Percentiles rank a stretch among this genome's conserved stretches.
Conservation (phyloP, 1,139 yeast species). For the Suhomyces choctaworum region DNA sequence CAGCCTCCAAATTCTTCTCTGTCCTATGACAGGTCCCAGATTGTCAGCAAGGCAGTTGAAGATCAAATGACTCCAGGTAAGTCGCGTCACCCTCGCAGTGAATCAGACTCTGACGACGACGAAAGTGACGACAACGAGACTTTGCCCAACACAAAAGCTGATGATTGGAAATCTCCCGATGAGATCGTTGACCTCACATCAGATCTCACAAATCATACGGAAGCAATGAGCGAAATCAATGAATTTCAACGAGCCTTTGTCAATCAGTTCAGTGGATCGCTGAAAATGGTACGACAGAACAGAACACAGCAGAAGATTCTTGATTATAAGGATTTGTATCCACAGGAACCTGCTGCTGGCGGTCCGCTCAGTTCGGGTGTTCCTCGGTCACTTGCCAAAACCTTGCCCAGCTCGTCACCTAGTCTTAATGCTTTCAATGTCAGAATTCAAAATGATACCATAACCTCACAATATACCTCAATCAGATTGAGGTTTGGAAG, state of each 20-base stretch:
- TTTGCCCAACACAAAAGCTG: too few relatives aligned
- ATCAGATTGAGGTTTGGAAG: slow-evolving; percentile 40
- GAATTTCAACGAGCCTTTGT: slow-evolving; percentile 36
- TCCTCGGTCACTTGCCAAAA: too few relatives aligned
- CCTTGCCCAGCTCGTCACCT: slow-evolving; percentile 1
- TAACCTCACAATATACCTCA: slow-evolving; percentile 38
- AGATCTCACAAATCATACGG: slow-evolving; percentile 15
- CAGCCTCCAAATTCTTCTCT: too few relatives aligned
- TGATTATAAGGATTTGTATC: slow-evolving; percentile 35
- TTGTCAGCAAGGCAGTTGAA: neutral
- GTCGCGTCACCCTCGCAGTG: slow-evolving; percentile 25
- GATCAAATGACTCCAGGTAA: slow-evolving; percentile 2
- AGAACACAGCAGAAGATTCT: slow-evolving; percentile 40
- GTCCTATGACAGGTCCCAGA: too few relatives aligned
- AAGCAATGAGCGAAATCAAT: slow-evolving; percentile 33
- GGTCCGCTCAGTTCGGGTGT: too few relatives aligned
- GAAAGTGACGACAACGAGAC: slow-evolving; percentile 22
- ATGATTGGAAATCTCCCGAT: slow-evolving; percentile 1
- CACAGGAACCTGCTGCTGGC: too few relatives aligned
- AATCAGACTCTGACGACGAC: slow-evolving; percentile 30
- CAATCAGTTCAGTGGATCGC: slow-evolving; percentile 18
- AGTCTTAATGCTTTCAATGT: slow-evolving; percentile 16
- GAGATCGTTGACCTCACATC: slow-evolving; percentile 6
- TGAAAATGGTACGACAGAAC: slow-evolving; percentile 17
- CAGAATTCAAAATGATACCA: slow-evolving; percentile 41